Evolutionary conservation across 768 basidiomycete genomes (phyloP), one percentile per base, ranked within the genome.

Genomic region (Suillus weaverae): DNA sequence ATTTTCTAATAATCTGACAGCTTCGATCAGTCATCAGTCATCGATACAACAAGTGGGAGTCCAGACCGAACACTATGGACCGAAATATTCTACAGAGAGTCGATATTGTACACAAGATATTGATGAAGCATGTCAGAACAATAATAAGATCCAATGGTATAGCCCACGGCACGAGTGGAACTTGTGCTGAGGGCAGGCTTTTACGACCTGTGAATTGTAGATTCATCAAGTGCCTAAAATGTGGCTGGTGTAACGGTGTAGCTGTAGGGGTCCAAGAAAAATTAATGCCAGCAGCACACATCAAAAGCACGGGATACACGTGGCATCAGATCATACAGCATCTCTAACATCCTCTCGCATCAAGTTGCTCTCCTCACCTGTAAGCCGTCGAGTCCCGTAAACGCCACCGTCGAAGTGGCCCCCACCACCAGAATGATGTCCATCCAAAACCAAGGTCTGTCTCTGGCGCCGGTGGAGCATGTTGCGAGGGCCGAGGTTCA

Each of bases 361-460:
- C 41, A 32, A 41, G 20, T 3, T 41, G 11, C 57, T 41, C 57
- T 20, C 57, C 39, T 68, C 69, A 79, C 39, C 70, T 76, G 74
- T 94, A 94, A 59, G 82, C 80, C 10, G 92, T 93, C 66, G 90
- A 85, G 70, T 94, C 92, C 68, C 88, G 85, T 68, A 94, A 74
- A 54, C 92, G 81, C 92, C 91, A 94, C 35, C 83, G 81, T 54
- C 84, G 80, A 26, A 94, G 74, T 3, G 92, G 91, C 0, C 90
- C 89, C 90, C 91, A 92, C 88, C 90, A 91, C 87, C 87, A 92
- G 65, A 90, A 66, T 7, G 89, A 90, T 38, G 72, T 72, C 14
- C 70, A 64, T 2, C 54, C 65, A 32, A 51, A 62, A 1, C 39
- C 65, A 33, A 51, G 57, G 62, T 65, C 62, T 4, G 66, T 65